Percentiles rank a stretch among this genome's conserved stretches.
These are phyloP conservation scores for Spathaspora sp. DNA, from an alignment of 1,139 yeast genomes.

Conservation along the genomic window DNA sequence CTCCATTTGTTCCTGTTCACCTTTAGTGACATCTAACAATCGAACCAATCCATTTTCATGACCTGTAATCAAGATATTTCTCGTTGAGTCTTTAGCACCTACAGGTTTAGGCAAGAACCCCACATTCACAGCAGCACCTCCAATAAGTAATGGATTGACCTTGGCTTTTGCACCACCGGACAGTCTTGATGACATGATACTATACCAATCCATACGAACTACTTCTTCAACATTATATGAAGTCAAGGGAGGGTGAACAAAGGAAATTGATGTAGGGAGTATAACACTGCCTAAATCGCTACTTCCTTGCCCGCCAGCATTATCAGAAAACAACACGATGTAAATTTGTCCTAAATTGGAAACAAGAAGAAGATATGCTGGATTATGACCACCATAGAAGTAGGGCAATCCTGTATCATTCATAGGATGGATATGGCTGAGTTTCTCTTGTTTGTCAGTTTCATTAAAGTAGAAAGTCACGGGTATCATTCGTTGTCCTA, in stretches of 20 bases:
- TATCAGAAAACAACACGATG: conserved; percentile 25
- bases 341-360: conserved; percentile 55
- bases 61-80: conserved; percentile 75
- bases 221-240: conserved; percentile 53
- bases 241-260: conserved; percentile 77
- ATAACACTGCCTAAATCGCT: conserved; percentile 56
- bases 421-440: conserved; percentile 31
- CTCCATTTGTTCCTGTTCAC: conserved; percentile 65
- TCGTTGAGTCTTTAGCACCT: conserved; percentile 53
- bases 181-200: conserved; percentile 53
- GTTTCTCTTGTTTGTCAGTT: conserved; percentile 21
- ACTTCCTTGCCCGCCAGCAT: conserved; percentile 48
- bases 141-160: conserved; percentile 50
- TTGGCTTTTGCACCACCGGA: conserved; percentile 41
- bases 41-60: conserved; percentile 79
- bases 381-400: conserved; percentile 71
- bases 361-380: conserved; percentile 56
- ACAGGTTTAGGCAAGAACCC: conserved; percentile 38
- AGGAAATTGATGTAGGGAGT: conserved; percentile 76
- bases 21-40: conserved; percentile 78
- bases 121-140: conserved; percentile 69
- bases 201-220: conserved; percentile 70
- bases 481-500: conserved; percentile 36
- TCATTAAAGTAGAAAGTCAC: conserved; percentile 23
- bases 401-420: conserved; percentile 50